Evolutionary conservation across 2,329 filamentous ascomycete species (phyloP), one percentile per base, ranked within the genome.

Genomic region (Metarhizium guizhouense): DNA sequence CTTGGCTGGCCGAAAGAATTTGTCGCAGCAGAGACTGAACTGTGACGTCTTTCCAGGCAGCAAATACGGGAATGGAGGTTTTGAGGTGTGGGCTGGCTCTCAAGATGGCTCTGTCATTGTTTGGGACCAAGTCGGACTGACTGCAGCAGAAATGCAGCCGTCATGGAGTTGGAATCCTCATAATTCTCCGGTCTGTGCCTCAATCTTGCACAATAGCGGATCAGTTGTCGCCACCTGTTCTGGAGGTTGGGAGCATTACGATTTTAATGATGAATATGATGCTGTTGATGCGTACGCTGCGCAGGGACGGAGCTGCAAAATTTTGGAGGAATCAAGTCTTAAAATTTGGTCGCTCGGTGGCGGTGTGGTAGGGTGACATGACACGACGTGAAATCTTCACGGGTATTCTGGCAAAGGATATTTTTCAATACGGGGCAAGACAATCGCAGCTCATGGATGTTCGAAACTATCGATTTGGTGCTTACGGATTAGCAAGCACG

Each of bases 21-120:
- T 64, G 2, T 79, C 77, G 0, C 82, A 84, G 60, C 83, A 86
- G 64, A 75, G 79, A 43, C 65, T 86, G 43, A 71, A 68, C 11
- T 78, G 79, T 56, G 79, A 84, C 63, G 73, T 82, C 3, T 86
- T 80, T 59, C 70, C 74, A 0, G 71, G 73, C 4, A 58, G 63
- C 3, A 64, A 62, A 0, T 68, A 66, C 14, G 62, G 59, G 0
- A 56, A 58, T 0, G 70, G 70, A 1, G 75, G 76, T 2, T 83
- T 83, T 58, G 84, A 86, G 65, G 74, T 86, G 49, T 86, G 83
- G 83, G 80, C 80, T 6, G 84, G 83, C 2, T 76, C 78, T 0
- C 72, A 74, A 47, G 71, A 76, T 58, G 83, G 84, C 1, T 63
- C 68, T 3, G 77, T 84, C n/a, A 72, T 73, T 48, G 76, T 85